Conservation (phyloP, 495 filamentous ascomycete genomes). For the Penicillium mononematosum region DNA sequence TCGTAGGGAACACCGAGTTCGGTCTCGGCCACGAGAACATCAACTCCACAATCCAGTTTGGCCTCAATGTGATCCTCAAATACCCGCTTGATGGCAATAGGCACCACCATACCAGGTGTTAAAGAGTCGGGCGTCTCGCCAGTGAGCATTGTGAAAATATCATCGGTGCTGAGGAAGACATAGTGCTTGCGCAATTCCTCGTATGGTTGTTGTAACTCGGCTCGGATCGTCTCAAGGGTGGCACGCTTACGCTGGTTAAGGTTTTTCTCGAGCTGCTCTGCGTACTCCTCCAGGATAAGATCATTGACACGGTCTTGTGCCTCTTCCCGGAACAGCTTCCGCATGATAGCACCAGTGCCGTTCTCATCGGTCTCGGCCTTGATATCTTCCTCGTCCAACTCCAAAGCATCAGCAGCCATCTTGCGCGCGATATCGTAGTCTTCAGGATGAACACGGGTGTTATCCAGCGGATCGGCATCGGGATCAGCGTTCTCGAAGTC, state of each 20-base stretch:
- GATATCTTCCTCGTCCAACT: conserved; percentile 95
- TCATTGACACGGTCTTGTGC: conserved; percentile 94
- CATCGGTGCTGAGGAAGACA: conserved; percentile 64
- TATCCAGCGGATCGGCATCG: conserved; percentile 86
- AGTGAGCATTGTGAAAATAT: conserved; percentile 95
- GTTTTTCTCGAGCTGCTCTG: conserved; percentile 89
- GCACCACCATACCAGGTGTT: conserved; percentile 82
- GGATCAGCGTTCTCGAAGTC: conserved; percentile 77
- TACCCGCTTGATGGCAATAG: conserved; percentile 82
- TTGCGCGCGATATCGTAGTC: conserved; percentile 97
- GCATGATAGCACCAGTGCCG: conserved; percentile 83
- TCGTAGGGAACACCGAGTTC: conserved; percentile 66
- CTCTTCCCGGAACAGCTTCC: conserved; percentile 87
- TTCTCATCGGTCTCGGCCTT: conserved; percentile 89
- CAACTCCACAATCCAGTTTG: conserved; percentile 90
- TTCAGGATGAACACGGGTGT: conserved; percentile 94
- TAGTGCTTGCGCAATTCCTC: conserved; percentile 90
- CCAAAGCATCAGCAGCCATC: conserved; percentile 95
- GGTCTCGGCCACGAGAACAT: conserved; percentile 74
- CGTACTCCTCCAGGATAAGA: conserved; percentile 93
- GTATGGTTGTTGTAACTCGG: conserved; percentile 86
- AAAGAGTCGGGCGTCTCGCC: conserved; percentile 87
- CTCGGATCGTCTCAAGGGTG: conserved; percentile 93
- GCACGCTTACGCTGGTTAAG: conserved; percentile 93
- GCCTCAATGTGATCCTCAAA: conserved; percentile 90